Evolutionary conservation across 1,284 basidiomycete species (phyloP).

Genomic region (Melampsora americana): DNA sequence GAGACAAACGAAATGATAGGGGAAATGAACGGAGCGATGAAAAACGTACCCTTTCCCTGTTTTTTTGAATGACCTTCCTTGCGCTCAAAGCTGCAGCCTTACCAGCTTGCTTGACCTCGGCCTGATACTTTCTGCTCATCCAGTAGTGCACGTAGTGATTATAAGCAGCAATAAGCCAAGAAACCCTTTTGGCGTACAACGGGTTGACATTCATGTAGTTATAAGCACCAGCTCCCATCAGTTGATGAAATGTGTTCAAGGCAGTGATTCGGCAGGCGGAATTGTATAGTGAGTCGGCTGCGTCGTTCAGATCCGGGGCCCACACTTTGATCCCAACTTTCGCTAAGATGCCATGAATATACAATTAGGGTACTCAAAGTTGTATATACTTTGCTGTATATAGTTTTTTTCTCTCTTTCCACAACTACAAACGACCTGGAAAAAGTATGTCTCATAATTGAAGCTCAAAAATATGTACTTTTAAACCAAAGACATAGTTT

Average conservation of each 20-base stretch:
- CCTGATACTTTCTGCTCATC: not conserved
- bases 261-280: not conserved
- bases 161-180: conserved; percentile 9
- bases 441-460: too few relatives aligned
- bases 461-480: too few relatives aligned
- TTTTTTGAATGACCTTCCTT: conserved; percentile 11
- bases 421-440: too few relatives aligned
- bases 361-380: too few relatives aligned
- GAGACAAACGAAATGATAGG: not conserved
- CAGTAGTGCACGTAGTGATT: conserved; percentile 37
- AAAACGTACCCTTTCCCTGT: conserved; percentile 14
- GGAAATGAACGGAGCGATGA: not conserved
- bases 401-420: too few relatives aligned
- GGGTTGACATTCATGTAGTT: conserved; percentile 21
- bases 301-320: not conserved
- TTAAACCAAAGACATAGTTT: too few relatives aligned
- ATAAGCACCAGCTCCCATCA: not conserved
- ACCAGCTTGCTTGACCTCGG: conserved; percentile 6
- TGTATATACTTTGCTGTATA: too few relatives aligned
- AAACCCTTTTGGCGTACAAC: not conserved
- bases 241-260: not conserved
- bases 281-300: not conserved
- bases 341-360: not conserved
- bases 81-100: not conserved
- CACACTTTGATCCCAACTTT: not conserved